Evolutionary conservation across 768 basidiomycete genomes (phyloP), one percentile per base, ranked within the genome.

Genomic region (Tricholoma saponaceum): DNA sequence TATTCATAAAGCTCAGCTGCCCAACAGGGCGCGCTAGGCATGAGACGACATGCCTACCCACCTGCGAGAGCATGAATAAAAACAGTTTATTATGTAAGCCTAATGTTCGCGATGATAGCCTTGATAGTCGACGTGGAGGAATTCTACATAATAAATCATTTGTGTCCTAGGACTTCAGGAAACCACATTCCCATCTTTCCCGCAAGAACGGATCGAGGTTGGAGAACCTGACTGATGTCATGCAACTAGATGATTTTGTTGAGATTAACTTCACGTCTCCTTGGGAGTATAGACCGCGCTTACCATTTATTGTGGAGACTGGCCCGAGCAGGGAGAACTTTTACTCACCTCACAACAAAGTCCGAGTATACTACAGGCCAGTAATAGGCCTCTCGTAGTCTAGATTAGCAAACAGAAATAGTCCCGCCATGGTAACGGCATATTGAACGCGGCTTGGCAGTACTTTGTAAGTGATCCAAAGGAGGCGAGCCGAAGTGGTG

Each of bases 331-430:
- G 82, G 32, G n/a, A 35, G 26, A 54, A 18, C 8, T 4, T 53
- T 33, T 39, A 32, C 55, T n/a, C 25, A 79, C 80, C 71, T 77
- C 61, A 83, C 76, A 22, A 84, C 76, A 44, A 75, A 77, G 53
- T 83, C 79, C 1, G 83, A 82, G 60, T 79, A 83, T 64, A 82
- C 66, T 23, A 79, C 77, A 3, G 83, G 70, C 83, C 81, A 84
- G 59, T 84, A 73, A 62, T 83, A 84, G 1, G 82, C 76, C 80
- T 83, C 16, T 14, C 9, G 20, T 14, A 52, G 44, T 32, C 9
- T 13, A 16, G 20, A 23, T 49, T 22, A 59, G 23, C 23, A 10
- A 30, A 32, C 22, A 1, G 26, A 18, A 10, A 9, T 7, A 83
- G 73, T 28, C 69, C 69, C 47, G 80, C 72, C 30, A 78, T 80